Evolutionary conservation across 140 eudicot genomes (phyloP).

Genomic region (Senecio squalidus): DNA sequence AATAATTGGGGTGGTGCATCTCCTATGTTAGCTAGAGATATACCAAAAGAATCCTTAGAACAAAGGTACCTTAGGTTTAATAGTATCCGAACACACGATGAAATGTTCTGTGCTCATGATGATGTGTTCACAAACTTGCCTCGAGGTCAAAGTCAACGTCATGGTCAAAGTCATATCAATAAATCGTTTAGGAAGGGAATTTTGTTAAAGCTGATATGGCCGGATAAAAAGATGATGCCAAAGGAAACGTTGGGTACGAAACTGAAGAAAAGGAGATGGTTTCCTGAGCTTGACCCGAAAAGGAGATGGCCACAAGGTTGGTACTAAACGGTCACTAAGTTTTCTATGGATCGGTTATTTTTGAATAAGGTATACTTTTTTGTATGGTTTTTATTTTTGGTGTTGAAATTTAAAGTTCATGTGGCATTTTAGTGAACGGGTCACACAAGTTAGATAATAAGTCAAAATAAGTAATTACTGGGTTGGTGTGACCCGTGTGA

Average conservation of each 20-base stretch:
- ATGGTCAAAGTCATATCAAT: slow-evolving; percentile 8
- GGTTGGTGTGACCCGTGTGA: too few species aligned
- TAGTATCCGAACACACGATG: slow-evolving; percentile 37
- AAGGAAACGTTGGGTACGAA: slow-evolving; percentile 17
- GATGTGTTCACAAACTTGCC: slow-evolving; percentile 16
- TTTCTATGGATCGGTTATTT: too few species aligned
- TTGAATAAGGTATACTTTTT: too few species aligned
- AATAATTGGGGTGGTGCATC: slow-evolving; percentile 86
- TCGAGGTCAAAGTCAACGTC: slow-evolving; percentile 16
- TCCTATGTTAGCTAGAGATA: slow-evolving; percentile 65
- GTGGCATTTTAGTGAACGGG: too few species aligned
- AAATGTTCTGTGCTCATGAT: slow-evolving; percentile 32
- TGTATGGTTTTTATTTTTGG: too few species aligned
- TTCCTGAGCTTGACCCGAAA: slow-evolving; percentile 34
- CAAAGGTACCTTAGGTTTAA: slow-evolving; percentile 60
- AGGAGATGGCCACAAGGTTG: slow-evolving; percentile 90
- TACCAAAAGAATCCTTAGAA: slow-evolving; percentile 65
- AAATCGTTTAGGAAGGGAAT: slow-evolving; percentile 30
- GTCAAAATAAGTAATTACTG: too few species aligned
- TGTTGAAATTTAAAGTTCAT: too few species aligned
- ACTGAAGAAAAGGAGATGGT: slow-evolving; percentile 40
- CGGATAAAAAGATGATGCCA: slow-evolving; percentile 15
- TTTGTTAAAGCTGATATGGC: slow-evolving; percentile 45
- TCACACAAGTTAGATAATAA: too few species aligned
- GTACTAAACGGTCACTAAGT: slow-evolving; percentile 33